phyloP scores from a whole-genome alignment of 208 protist genomes.

The Polymyxa betae region DNA sequence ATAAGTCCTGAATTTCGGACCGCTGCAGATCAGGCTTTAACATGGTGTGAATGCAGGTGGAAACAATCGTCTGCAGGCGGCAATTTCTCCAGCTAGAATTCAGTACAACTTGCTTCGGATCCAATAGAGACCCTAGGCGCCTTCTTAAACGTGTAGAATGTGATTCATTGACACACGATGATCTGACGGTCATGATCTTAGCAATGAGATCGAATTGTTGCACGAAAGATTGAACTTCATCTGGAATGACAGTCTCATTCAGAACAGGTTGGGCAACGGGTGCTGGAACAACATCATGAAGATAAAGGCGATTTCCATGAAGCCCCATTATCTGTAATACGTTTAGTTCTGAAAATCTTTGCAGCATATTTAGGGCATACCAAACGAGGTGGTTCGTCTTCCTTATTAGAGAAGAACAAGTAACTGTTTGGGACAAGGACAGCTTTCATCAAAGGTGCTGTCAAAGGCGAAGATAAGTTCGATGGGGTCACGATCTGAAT shows the following conservation, averaged over 20 bases:
- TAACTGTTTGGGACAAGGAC: conserved; percentile 25
- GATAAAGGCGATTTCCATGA: background rate
- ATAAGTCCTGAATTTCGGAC: background rate
- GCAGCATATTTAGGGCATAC: too few relatives aligned
- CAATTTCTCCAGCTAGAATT: background rate
- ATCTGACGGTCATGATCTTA: too few relatives aligned
- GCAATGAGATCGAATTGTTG: too few relatives aligned
- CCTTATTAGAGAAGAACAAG: conserved; percentile 23
- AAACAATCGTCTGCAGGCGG: background rate
- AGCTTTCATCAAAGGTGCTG: conserved; percentile 1
- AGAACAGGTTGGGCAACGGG: conserved; percentile 32
- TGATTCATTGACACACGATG: too few relatives aligned
- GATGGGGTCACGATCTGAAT: conserved; percentile 7
- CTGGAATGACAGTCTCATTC: background rate
- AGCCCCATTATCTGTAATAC: background rate
- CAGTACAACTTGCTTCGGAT: background rate
- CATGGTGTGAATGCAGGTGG: background rate
- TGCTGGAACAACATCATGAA: background rate
- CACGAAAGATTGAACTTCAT: too few relatives aligned
- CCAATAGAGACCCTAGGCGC: too few relatives aligned
- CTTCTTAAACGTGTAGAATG: too few relatives aligned
- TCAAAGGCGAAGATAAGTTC: conserved; percentile 17
- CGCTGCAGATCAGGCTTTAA: background rate
- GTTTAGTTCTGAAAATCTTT: background rate
- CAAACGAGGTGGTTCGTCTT: background rate